Evolutionary conservation across 352 stramenopile species (phyloP).

Genomic region (Phytophthora hybrid): DNA sequence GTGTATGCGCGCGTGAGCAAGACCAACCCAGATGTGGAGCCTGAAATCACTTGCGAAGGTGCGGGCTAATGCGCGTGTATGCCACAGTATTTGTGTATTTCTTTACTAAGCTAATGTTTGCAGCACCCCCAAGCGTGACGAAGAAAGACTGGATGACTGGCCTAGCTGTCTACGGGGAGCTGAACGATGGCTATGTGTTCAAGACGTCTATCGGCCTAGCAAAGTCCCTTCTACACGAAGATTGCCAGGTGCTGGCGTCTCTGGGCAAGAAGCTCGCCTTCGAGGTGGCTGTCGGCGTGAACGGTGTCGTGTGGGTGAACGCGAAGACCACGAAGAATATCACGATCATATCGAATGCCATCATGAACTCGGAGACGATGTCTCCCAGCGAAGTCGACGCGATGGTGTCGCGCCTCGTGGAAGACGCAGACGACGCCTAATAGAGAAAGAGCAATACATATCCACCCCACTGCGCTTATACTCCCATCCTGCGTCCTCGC

Average conservation of each 20-base stretch:
- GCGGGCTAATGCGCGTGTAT: background rate
- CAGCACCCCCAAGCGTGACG: slow-evolving; percentile 80
- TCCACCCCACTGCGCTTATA: background rate
- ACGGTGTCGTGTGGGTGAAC: slow-evolving; percentile 97
- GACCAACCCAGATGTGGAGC: slow-evolving; percentile 90
- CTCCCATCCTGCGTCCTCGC: too few species aligned
- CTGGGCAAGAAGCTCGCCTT: slow-evolving; percentile 91
- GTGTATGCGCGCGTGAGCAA: slow-evolving; percentile 96
- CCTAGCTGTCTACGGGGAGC: slow-evolving; percentile 95
- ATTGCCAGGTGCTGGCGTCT: slow-evolving; percentile 84
- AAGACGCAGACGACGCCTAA: slow-evolving; percentile 60
- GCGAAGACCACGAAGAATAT: slow-evolving; percentile 85
- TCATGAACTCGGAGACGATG: slow-evolving; percentile 91
- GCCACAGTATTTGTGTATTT: background rate
- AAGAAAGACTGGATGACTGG: slow-evolving; percentile 99
- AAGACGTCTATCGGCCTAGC: slow-evolving; percentile 83
- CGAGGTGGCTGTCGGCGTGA: slow-evolving; percentile 96
- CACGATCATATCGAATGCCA: slow-evolving; percentile 88
- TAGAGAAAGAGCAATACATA: slow-evolving; percentile 31
- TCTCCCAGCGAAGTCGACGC: slow-evolving; percentile 73
- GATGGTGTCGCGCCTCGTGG: slow-evolving; percentile 82
- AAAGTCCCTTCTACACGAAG: slow-evolving; percentile 76
- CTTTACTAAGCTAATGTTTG: slow-evolving; percentile 2
- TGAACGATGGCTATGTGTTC: slow-evolving; percentile 94
- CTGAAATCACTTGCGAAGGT: slow-evolving; percentile 96